Conservation (phyloP, 1,139 yeast species). For the Yamadazyma mexicana region DNA sequence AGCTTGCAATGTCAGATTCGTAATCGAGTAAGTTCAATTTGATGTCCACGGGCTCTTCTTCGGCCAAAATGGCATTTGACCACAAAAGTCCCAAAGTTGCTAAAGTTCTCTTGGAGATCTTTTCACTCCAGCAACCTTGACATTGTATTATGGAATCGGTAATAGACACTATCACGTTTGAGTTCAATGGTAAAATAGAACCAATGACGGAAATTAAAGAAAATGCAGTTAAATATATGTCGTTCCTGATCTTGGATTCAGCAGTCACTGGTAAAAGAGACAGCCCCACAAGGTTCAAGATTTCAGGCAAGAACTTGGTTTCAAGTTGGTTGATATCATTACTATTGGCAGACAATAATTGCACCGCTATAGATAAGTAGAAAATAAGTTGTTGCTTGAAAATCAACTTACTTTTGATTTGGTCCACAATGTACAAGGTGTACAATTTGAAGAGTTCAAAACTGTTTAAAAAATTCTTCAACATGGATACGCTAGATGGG, state of each 20-base stretch:
- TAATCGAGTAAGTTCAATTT: conserved; percentile 9
- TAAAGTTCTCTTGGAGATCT: conserved; percentile 31
- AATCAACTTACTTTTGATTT: conserved; percentile 53
- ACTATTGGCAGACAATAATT: conserved; percentile 44
- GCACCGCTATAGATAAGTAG: conserved; percentile 73
- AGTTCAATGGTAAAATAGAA: conserved; percentile 67
- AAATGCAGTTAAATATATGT: conserved; percentile 80
- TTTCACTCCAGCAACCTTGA: conserved; percentile 20
- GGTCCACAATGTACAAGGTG: conserved; percentile 56
- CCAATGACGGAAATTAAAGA: conserved; percentile 77
- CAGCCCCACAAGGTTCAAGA: conserved; percentile 59
- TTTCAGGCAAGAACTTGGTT: conserved; percentile 41
- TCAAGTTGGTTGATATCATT: conserved; percentile 30
- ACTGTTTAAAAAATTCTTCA: conserved; percentile 71
- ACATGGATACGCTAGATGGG: conserved; percentile 70
- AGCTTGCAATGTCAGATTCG: conserved; percentile 15
- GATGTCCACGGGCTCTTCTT: conserved; percentile 7
- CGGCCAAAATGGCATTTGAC: conserved; percentile 29
- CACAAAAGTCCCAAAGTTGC: conserved; percentile 45
- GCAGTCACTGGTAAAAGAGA: conserved; percentile 39
- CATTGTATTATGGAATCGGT: conserved; percentile 56
- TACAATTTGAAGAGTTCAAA: conserved; percentile 66
- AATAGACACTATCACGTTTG: conserved; percentile 65
- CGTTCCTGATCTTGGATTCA: conserved; percentile 49
- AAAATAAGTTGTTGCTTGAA: conserved; percentile 76